Base-by-base conservation (phyloP, 352 stramenopile genomes). In the Phytophthora aleatoria region DNA sequence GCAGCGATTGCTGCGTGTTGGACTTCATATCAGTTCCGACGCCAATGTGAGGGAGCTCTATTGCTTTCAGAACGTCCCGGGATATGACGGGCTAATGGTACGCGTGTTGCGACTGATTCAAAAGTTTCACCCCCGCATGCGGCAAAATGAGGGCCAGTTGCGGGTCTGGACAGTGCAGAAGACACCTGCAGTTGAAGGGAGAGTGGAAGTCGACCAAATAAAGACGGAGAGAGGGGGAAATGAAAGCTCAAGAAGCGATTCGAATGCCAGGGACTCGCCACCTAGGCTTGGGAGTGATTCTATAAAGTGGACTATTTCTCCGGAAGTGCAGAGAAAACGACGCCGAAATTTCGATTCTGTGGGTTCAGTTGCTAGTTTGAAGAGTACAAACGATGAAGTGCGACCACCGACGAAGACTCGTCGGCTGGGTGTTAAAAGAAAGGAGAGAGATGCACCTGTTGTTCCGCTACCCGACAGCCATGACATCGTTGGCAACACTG, bases 41-140 rank as follows among this genome's bases (percentile, higher is more conserved):
- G 62, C 30, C 6, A 61, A 61, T 45, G 52, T 67, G 33, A 58
- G 48, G 16, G 61, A 79, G 15, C 10, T 81, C 3, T 85, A 81
- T 35, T 85, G 73, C 55, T 81, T 83, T 43, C 48, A 59, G 49
- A 55, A 73, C 9, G 33, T 77, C 5, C 28, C 59, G n/a, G 30
- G 42, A 1, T 66, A 55, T 15, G 64, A 74, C 31, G 76, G 71
- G 24, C 49, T 70, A 50, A 41, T 55, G 10, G 54, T 80, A 30
- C 55, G 73, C 30, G 68, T 81, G 31, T 43, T 83, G 20, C 55
- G 33, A 27, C 13, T 71, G 11, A 13, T 51, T 30, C 48, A 35
- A 53, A 45, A 41, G 54, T 48, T 33, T 41, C 50, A 60, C n/a
- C 26, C 15, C 1, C 27, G 16, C 15, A 60, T n/a, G 9, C 31